Percentiles rank a stretch among this genome's conserved stretches.
Conservation (phyloP, 768 basidiomycete species). For the Xerocomellus chrysenteron region DNA sequence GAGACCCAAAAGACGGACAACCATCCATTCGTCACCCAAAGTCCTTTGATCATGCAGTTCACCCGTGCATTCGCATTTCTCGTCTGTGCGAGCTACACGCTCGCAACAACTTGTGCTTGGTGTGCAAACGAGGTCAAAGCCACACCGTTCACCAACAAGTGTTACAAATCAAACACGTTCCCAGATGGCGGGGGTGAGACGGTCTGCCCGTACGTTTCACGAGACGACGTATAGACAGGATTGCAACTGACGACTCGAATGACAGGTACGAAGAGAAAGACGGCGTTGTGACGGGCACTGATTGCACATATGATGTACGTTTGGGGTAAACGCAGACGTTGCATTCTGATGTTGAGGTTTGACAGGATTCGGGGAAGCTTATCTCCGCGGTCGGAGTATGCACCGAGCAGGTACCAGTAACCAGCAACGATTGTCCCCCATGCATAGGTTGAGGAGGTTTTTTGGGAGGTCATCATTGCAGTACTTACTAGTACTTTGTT, state of each 20-base stretch:
- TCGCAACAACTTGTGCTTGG: neutral
- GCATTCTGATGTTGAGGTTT: neutral
- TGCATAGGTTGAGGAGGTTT: neutral
- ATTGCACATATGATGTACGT: constrained; percentile 2
- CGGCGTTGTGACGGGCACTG: neutral
- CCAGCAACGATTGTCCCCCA: neutral
- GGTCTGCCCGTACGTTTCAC: neutral
- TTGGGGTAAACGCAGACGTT: no score
- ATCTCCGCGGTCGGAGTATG: neutral
- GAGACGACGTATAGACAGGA: no score
- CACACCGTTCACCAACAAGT: neutral
- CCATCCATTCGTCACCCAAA: neutral
- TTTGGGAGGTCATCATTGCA: no score
- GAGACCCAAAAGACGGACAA: neutral
- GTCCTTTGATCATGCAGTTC: neutral
- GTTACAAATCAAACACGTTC: neutral
- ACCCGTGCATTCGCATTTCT: neutral
- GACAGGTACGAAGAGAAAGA: neutral
- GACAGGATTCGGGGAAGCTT: neutral
- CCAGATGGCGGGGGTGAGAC: neutral
- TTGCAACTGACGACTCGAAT: neutral
- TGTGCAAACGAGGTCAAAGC: neutral
- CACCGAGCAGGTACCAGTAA: neutral
- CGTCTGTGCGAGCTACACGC: neutral
- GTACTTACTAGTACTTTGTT: no score